phyloP scores from a whole-genome alignment of 768 basidiomycete species.

The Auriscalpium vulgare region DNA sequence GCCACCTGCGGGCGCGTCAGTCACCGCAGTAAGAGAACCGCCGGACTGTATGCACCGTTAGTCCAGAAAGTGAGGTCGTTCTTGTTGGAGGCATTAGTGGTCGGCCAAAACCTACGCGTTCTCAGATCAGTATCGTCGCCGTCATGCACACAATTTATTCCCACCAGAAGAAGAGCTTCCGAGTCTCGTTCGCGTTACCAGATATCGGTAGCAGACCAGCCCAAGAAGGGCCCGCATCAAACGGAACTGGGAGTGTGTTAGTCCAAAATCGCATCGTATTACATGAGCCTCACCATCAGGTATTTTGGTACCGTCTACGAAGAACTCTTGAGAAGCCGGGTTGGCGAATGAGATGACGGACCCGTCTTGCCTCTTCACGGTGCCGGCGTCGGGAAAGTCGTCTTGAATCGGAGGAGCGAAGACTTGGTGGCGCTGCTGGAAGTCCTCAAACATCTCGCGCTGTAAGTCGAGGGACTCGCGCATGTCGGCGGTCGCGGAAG shows the following conservation, averaged over 20 bases:
- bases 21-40: neutral
- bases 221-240: conserved; percentile 29
- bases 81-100: conserved; percentile 22
- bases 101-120: conserved; percentile 25
- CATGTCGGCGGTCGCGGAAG: neutral
- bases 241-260: conserved; percentile 19
- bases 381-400: neutral
- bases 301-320: conserved; percentile 27
- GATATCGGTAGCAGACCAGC: conserved; percentile 26
- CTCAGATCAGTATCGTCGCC: neutral
- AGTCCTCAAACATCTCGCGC: neutral
- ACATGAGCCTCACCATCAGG: conserved; percentile 20
- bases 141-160: neutral
- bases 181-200: conserved; percentile 31
- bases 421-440: neutral
- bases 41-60: conserved; percentile 19
- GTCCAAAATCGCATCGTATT: neutral
- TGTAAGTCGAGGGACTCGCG: neutral
- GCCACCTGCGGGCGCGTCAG: conserved; percentile 33
- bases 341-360: conserved; percentile 2
- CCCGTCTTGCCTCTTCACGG: conserved; percentile 3
- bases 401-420: neutral
- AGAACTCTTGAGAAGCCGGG: conserved; percentile 19
- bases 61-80: conserved; percentile 27
- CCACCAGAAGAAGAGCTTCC: conserved; percentile 30